Conservation (phyloP, 2,329 filamentous ascomycete species). For the Cordyceps tenuipes region DNA sequence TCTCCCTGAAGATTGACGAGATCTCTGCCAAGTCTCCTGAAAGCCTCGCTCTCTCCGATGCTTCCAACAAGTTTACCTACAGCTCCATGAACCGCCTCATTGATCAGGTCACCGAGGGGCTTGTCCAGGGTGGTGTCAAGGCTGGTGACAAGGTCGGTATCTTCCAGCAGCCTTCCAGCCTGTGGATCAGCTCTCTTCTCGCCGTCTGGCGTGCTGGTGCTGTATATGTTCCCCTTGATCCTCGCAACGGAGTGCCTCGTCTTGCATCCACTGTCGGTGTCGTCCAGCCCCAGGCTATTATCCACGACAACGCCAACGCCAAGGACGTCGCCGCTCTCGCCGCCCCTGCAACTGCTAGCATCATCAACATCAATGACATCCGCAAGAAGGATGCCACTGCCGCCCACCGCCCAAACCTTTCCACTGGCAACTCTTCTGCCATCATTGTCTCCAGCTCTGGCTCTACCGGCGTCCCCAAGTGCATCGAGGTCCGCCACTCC, state of each 20-base stretch:
- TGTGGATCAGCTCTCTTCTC: conserved; percentile 31
- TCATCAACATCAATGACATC: conserved; percentile 2
- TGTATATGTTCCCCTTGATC: conserved; percentile 34
- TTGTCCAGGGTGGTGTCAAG: conserved; percentile 13
- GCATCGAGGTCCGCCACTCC: conserved; percentile 26
- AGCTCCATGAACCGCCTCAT: conserved; percentile 8
- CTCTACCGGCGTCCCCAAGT: conserved; percentile 31
- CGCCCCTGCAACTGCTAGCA: conserved; percentile 2
- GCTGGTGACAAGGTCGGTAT: conserved; percentile 16
- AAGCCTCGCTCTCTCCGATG: neutral
- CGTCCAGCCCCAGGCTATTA: conserved; percentile 22
- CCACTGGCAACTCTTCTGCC: conserved; percentile 14
- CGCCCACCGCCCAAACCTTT: conserved; percentile 8
- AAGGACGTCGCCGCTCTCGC: conserved; percentile 11
- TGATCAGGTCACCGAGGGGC: conserved; percentile 5
- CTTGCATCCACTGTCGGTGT: conserved; percentile 10
- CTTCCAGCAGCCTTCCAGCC: conserved; percentile 20
- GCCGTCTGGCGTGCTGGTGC: conserved; percentile 32
- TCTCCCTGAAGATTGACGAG: conserved; percentile 8
- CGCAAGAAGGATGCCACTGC: neutral
- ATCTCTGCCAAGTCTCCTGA: neutral
- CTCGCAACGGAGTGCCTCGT: conserved; percentile 11
- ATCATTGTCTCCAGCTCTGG: conserved; percentile 27
- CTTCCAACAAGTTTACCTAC: conserved; percentile 4
- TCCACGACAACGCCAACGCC: conserved; percentile 11